Evolutionary conservation across 805 yeast genomes (phyloP).

Genomic region (Saccharomyces mikatae): DNA sequence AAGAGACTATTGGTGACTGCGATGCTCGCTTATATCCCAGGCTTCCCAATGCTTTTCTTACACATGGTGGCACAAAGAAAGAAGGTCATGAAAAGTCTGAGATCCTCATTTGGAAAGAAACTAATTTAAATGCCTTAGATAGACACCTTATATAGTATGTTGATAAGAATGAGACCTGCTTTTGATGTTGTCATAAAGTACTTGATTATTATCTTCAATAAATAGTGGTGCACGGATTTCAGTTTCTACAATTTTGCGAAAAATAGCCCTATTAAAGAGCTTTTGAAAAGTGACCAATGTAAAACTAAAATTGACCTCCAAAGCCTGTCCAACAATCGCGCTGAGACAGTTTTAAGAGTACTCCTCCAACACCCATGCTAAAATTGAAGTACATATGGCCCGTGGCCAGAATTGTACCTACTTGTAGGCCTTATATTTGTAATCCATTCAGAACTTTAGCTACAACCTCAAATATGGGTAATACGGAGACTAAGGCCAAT

Average conservation of each 20-base stretch:
- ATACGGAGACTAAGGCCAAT: background rate
- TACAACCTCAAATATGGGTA: background rate
- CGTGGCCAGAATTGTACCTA: background rate
- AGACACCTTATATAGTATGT: background rate
- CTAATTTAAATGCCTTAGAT: background rate
- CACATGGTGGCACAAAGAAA: slow-evolving; percentile 86
- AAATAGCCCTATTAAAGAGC: background rate
- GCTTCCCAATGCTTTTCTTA: slow-evolving; percentile 72
- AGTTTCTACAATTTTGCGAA: background rate
- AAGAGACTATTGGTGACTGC: slow-evolving; percentile 47
- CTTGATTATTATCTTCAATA: background rate
- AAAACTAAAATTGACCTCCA: background rate
- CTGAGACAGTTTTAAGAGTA: background rate
- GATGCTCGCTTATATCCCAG: slow-evolving; percentile 71
- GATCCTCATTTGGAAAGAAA: background rate
- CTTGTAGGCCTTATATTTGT: background rate
- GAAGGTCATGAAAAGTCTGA: slow-evolving; percentile 52
- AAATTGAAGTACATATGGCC: background rate
- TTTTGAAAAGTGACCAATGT: background rate
- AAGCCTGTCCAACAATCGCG: background rate
- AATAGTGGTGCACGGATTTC: background rate
- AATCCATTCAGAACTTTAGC: background rate
- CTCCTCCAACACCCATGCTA: background rate
- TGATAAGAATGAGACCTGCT: background rate
- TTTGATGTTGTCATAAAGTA: background rate